Conservation (phyloP, 2,329 filamentous ascomycete species). For the Pseudogymnoascus sp. region DNA sequence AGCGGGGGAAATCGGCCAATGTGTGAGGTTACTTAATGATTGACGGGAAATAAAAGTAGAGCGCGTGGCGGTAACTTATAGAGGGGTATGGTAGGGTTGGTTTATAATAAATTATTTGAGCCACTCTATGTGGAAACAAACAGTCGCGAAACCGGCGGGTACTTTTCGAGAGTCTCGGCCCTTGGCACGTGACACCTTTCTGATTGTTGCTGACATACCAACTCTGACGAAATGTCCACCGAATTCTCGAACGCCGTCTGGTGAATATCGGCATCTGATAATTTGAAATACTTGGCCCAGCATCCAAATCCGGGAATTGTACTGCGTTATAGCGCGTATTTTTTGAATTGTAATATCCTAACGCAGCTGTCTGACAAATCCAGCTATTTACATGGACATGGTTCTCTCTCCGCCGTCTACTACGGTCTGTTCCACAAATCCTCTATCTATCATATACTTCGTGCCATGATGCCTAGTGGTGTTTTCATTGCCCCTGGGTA, state of each 20-base stretch:
- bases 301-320: neutral
- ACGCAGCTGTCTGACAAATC: neutral
- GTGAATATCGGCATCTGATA: neutral
- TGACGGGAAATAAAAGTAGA: neutral
- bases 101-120: slow-evolving; percentile 3
- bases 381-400: neutral
- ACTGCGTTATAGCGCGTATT: neutral
- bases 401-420: neutral
- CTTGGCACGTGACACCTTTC: neutral
- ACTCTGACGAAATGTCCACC: neutral
- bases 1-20: neutral
- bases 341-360: neutral
- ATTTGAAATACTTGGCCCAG: slow-evolving; percentile 1
- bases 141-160: slow-evolving; percentile 1
- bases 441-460: neutral
- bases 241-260: neutral
- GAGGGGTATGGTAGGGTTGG: slow-evolving; percentile 5
- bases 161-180: slow-evolving; percentile 7
- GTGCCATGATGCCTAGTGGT: neutral
- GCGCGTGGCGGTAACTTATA: slow-evolving; percentile 3
- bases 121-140: neutral
- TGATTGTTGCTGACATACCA: slow-evolving; percentile 4
- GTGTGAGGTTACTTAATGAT: neutral
- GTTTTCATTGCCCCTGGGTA: neutral
- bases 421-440: neutral